A percentile compares a stretch with the other conserved stretches of the same genome.
Evolutionary conservation across 139 green algal genomes (phyloP).

Genomic region (Closterium sp.): DNA sequence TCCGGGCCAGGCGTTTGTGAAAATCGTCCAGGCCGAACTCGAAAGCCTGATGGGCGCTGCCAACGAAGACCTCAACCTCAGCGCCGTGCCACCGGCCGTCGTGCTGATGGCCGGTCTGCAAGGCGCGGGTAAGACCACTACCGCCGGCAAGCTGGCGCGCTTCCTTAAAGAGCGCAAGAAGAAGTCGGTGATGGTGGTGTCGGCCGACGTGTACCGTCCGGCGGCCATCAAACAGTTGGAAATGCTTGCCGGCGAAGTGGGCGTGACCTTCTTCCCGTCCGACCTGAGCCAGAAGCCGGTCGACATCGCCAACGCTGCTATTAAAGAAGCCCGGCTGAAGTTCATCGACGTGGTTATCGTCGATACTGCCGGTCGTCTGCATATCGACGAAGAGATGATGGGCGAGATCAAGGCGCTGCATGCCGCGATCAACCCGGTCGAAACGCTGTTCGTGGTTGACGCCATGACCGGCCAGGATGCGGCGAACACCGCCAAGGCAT

Average conservation of each 20-base stretch:
- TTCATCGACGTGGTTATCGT: constrained; percentile 81
- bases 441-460: constrained; percentile 94
- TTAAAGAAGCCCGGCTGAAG: background rate
- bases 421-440: constrained; percentile 68
- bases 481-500: constrained; percentile 62
- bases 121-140: constrained; percentile 93
- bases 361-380: constrained; percentile 83
- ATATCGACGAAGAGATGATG: constrained; percentile 87
- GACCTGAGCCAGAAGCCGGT: background rate
- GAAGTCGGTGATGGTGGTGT: constrained; percentile 74
- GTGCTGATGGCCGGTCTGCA: constrained; percentile 63
- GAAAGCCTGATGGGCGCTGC: constrained; percentile 78
- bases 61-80: background rate
- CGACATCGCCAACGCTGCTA: background rate
- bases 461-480: constrained; percentile 94
- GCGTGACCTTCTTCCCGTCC: background rate
- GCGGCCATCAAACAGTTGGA: constrained; percentile 91
- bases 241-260: constrained; percentile 27
- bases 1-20: constrained; percentile 86
- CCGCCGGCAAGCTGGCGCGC: constrained; percentile 85
- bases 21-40: constrained; percentile 86
- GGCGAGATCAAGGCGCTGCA: constrained; percentile 78
- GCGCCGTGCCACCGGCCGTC: constrained; percentile 7
- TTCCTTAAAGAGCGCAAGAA: constrained; percentile 70
- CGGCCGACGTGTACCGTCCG: constrained; percentile 85